These are phyloP conservation scores for Closterium sp. DNA, from an alignment of 139 green algal genomes.

Conservation along the genomic window DNA sequence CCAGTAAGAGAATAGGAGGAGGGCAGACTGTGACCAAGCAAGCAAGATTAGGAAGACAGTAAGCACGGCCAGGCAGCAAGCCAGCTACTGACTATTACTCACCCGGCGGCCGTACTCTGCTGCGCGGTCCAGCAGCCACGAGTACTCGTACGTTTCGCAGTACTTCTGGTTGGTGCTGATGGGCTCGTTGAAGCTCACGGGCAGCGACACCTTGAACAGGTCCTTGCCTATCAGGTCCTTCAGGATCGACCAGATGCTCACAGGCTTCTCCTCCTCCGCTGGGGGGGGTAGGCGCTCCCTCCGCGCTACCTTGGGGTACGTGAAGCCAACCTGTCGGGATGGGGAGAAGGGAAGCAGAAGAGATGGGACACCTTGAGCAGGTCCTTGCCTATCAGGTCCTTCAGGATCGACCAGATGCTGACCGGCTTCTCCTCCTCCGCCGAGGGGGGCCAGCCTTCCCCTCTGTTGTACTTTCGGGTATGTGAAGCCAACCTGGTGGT, in stretches of 20 bases:
- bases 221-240: conserved; percentile 66
- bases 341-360: not conserved
- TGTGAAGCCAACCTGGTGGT: not conserved
- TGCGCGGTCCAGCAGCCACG: conserved; percentile 68
- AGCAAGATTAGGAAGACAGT: not conserved
- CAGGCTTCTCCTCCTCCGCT: conserved; percentile 67
- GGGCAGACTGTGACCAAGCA: no score
- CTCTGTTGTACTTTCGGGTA: conserved; percentile 22
- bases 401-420: conserved; percentile 85
- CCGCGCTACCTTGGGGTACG: conserved; percentile 21
- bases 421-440: conserved; percentile 71
- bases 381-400: conserved; percentile 48
- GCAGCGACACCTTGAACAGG: conserved; percentile 73
- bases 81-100: not conserved
- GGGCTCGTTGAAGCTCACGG: conserved; percentile 94
- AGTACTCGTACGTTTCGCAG: conserved; percentile 83
- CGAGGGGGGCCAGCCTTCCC: conserved; percentile 38
- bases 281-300: conserved; percentile 51
- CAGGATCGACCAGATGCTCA: conserved; percentile 85
- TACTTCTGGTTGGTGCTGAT: conserved; percentile 79
- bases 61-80: not conserved
- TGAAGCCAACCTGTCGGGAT: not conserved
- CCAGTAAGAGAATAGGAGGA: no score
- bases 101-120: conserved; percentile 29
- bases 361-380: not conserved